phyloP scores from a whole-genome alignment of 176 grass and related monocot genomes.

The Pharus latifolius region DNA sequence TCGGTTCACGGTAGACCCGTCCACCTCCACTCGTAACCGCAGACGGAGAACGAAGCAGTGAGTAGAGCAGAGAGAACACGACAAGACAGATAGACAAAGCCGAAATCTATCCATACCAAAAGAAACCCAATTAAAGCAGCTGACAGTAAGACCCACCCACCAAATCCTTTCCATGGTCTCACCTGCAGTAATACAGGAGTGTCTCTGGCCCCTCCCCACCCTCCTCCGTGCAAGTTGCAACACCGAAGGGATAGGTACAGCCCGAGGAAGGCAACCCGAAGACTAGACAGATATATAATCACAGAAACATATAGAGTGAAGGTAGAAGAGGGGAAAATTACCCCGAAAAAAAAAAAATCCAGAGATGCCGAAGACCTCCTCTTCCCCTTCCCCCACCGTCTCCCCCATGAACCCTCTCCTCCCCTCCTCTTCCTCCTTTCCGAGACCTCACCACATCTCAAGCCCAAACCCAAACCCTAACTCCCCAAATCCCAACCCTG shows the following conservation, averaged over 20 bases:
- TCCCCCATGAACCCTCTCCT: constrained; percentile 55
- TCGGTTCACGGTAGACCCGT: background rate
- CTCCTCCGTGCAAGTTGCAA: no score
- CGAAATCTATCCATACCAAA: background rate
- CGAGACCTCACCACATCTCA: constrained; percentile 46
- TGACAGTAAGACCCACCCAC: background rate
- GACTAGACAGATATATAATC: background rate
- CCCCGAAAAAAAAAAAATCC: background rate
- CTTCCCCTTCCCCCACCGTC: constrained; percentile 45
- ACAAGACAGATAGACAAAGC: background rate
- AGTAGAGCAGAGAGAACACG: background rate
- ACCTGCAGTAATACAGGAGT: background rate
- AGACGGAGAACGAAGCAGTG: background rate
- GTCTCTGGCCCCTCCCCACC: no score
- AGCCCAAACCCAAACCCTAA: constrained; percentile 43
- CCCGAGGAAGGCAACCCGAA: constrained; percentile 4
- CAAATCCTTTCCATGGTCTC: background rate
- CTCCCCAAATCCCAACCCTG: constrained; percentile 29
- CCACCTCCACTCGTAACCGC: background rate
- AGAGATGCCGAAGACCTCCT: constrained; percentile 50
- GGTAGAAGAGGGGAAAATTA: background rate
- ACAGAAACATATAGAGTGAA: background rate
- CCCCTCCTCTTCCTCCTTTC: constrained; percentile 25
- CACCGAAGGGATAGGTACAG: background rate
- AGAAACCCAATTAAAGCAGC: background rate